Evolutionary conservation across 2,329 filamentous ascomycete genomes (phyloP), one percentile per base, ranked within the genome.

Genomic region (Penicillium sp.): DNA sequence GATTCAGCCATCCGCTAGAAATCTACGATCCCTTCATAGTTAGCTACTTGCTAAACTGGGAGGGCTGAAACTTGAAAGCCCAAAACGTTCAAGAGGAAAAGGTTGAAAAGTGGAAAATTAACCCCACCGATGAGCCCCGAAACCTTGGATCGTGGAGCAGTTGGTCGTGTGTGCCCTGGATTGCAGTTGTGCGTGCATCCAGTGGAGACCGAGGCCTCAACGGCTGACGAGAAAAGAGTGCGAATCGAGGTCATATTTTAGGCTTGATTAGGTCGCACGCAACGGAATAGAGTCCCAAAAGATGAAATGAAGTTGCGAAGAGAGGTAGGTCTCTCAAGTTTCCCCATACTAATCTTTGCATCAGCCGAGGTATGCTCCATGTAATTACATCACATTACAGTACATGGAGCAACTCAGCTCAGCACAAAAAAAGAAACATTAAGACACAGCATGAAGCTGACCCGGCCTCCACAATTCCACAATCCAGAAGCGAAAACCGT

Each of bases 131-230:
- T 60, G 53, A 56, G 60, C 56, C 51, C 52, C 63, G 46, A 56
- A 58, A 58, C 63, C 60, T 62, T 64, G 63, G 63, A 62, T 62
- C 60, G 46, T 57, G 60, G 60, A 64, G 59, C 59, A 50, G 29
- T 31, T 59, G 49, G 29, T 53, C 44, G 49, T 59, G 49, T 59
- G 57, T 59, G 48, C 48, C 44, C 11, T 59, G 23, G 56, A 31
- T 19, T 35, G 26, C 44, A 13, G n/a, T 35, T 60, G 58, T 48
- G 51, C 45, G 50, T 55, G 45, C 49, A 52, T 52, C 31, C 11
- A 51, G 35, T 19, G 21, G 26, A 53, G 19, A 15, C 11, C 26
- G 1, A 31, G 47, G 15, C 13, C 26, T 58, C 35, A 41, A 13
- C 35, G 35, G 31, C 13, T 38, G 35, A 13, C 9, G 35, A 21